Evolutionary conservation across 2,329 filamentous ascomycete genomes (phyloP), one percentile per base, ranked within the genome.

Genomic region (Phialemoniopsis sp.): DNA sequence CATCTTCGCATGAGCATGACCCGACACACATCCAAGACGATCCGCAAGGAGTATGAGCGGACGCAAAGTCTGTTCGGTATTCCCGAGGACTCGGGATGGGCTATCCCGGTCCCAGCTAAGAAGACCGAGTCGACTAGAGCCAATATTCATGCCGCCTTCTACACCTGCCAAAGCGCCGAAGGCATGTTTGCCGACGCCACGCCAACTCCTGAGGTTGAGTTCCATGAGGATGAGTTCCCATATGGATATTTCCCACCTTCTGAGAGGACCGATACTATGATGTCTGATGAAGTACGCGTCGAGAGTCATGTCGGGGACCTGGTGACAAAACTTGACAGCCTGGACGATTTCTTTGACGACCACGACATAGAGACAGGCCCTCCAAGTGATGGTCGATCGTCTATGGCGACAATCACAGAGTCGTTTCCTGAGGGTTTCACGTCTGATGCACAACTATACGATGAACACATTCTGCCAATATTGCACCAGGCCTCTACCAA

Each of bases 1-100:
- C 89, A 97, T 56, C 68, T 98, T 42, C 82, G 93, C 30, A 98
- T 98, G 94, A 97, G 91, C 62, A 96, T 98, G 89, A 90, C 89
- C 5, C 85, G 87, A 12, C 83, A 87, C 2, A 89, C 89, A 3
- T 93, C 89, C 1, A 85, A 87, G 51, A 81, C 85, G 0, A 85
- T 93, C 36, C 83, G 88, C 36, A 97, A 96, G 58, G 90, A 97
- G 62, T 97, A 95, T 52, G 91, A 95, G 56, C 83, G 87, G 16
- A 95, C 89, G 0, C 87, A 95, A 58, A 96, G 89, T 54, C 67
- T 98, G 28, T 98, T 97, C 58, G 94, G 94, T 19, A 97, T 98
- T 42, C 93, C 93, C 0, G 91, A 97, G 57, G 84, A 89, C 16
- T 93, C 88, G 13, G 93, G 93, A 3, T 98, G 93, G 93, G 93